Evolutionary conservation across 495 filamentous ascomycete species (phyloP), one percentile per base, ranked within the genome.

Genomic region (Talaromyces thailandensis): DNA sequence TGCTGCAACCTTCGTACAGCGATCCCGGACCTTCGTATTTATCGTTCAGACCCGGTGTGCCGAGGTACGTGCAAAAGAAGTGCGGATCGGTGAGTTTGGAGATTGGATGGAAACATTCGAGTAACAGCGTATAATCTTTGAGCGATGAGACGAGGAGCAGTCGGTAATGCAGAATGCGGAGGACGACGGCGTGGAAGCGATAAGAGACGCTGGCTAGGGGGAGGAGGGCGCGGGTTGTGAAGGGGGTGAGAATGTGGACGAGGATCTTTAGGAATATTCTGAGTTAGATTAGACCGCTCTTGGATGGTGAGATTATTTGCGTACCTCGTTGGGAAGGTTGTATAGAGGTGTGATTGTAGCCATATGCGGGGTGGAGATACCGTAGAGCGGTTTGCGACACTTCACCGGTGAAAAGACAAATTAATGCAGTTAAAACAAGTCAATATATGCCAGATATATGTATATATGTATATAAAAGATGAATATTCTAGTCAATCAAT

Each of bases 91-190:
- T 84, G 29, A 88, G 73, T 69, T 84, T 87, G n/a, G 81, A 83
- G 64, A 76, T 83, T 0, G 90, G 90, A 64, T 88, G 88, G 68
- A 86, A 92, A 75, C 87, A 90, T 76, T 92, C 88, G 14, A 94
- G 80, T 21, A 92, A 84, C 28, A 92, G 72, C 45, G 83, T 78
- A 68, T 87, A 84, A 60, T 85, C 82, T 18, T 80, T 72, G 16
- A 87, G 73, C 8, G 77, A 71, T 4, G 84, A 77, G 25, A 84
- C 82, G 21, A 77, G 65, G 35, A 84, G 71, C 16, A 93, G 79
- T 50, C 90, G 85, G 26, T 80, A 73, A 64, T 88, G 84, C 24
- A 92, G 70, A 51, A 93, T 80, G 56, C 85, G 84, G n/a, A 87
- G 75, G 53, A 88, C 80, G 14, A 90, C 69, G 56, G 83, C 81